These are phyloP conservation scores for Staphylotrichum longicolle DNA, from an alignment of 495 filamentous ascomycete species.

Conservation along the genomic window DNA sequence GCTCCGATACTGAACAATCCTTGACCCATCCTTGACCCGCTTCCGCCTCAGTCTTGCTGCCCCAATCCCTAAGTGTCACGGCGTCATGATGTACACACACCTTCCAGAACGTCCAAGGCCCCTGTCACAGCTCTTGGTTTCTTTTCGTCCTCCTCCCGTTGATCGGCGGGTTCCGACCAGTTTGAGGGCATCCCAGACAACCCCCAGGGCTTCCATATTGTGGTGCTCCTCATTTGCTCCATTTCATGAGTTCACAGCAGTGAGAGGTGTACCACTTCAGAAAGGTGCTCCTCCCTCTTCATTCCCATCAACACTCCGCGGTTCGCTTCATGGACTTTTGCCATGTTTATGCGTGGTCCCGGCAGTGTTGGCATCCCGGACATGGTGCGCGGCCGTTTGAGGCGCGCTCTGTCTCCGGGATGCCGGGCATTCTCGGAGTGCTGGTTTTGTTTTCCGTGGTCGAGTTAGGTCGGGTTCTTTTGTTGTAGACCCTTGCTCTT, in stretches of 20 bases:
- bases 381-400: conserved; percentile 14
- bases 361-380: neutral
- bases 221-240: conserved; percentile 12
- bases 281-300: conserved; percentile 12
- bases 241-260: conserved; percentile 18
- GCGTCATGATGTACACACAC: conserved; percentile 8
- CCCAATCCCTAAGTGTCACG: neutral
- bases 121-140: conserved; percentile 5
- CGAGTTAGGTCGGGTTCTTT: conserved; percentile 7
- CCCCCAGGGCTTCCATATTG: neutral
- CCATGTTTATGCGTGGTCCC: conserved; percentile 12
- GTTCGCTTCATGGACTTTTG: conserved; percentile 5
- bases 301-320: neutral
- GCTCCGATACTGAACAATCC: neutral
- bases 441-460: conserved; percentile 13
- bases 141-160: neutral
- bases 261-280: conserved; percentile 16
- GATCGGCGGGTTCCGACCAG: conserved; percentile 8
- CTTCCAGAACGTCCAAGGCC: neutral
- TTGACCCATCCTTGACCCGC: neutral
- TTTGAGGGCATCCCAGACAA: neutral
- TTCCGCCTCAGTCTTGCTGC: neutral
- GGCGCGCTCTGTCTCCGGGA: conserved; percentile 13
- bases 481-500: neutral
- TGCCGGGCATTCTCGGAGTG: conserved; percentile 17